phyloP scores from a whole-genome alignment of 768 basidiomycete species.

The Rhodotorula kratochvilovae region DNA sequence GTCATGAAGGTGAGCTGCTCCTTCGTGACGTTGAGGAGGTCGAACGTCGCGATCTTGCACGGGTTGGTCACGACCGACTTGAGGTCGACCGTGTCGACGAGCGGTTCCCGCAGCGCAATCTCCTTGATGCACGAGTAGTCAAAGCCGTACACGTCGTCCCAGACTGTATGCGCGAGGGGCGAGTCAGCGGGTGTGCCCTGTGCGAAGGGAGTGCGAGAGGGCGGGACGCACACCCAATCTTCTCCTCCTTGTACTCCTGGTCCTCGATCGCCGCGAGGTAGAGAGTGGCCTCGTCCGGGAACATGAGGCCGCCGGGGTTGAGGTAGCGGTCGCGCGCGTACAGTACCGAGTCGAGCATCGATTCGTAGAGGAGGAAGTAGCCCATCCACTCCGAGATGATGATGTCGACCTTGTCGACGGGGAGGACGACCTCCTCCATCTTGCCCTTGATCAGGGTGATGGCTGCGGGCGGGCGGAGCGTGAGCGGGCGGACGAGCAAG shows the following conservation, averaged over 20 bases:
- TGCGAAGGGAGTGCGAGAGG: slow-evolving; percentile 8
- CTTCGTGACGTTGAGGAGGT: slow-evolving; percentile 85
- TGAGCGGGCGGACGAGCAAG: background rate
- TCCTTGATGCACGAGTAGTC: slow-evolving; percentile 99
- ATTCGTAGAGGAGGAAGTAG: slow-evolving; percentile 94
- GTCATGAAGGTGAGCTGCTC: slow-evolving; percentile 85
- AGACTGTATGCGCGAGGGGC: slow-evolving; percentile 59
- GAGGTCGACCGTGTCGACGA: slow-evolving; percentile 98
- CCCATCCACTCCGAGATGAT: slow-evolving; percentile 99
- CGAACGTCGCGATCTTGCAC: slow-evolving; percentile 83
- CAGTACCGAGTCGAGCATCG: slow-evolving; percentile 98
- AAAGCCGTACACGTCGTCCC: slow-evolving; percentile 99
- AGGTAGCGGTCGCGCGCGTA: slow-evolving; percentile 95
- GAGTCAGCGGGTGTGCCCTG: background rate
- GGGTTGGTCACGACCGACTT: slow-evolving; percentile 93
- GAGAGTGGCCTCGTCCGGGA: slow-evolving; percentile 89
- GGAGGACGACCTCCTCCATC: slow-evolving; percentile 85
- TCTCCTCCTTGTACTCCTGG: slow-evolving; percentile 99
- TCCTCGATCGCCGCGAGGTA: slow-evolving; percentile 97
- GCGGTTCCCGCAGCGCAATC: slow-evolving; percentile 89
- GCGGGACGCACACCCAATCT: slow-evolving; percentile 82
- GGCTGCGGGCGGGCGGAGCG: slow-evolving; percentile 51
- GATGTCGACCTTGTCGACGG: slow-evolving; percentile 89
- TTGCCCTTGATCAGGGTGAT: slow-evolving; percentile 97
- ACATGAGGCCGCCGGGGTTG: slow-evolving; percentile 78